Evolutionary conservation across 331 rosid genomes (phyloP).

Genomic region (Acacia pycnantha): DNA sequence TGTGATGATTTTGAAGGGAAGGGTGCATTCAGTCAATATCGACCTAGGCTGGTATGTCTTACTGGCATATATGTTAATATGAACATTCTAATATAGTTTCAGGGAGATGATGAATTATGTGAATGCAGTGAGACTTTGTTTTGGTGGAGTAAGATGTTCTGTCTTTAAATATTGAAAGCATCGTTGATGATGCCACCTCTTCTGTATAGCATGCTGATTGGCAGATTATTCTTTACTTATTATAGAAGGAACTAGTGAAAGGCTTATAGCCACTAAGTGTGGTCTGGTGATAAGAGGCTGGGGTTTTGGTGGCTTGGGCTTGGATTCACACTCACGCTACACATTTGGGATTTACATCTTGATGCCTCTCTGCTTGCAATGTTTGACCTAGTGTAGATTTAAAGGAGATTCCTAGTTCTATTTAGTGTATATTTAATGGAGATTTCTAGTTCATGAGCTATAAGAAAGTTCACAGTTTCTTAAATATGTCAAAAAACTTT

Average conservation of each 20-base stretch:
- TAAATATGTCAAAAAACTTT: conserved; percentile 5
- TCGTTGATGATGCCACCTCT: background rate
- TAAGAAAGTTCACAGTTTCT: conserved; percentile 11
- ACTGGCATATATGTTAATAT: conserved; percentile 20
- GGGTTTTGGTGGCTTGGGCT: background rate
- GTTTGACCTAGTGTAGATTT: background rate
- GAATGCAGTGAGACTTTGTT: background rate
- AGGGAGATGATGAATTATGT: background rate
- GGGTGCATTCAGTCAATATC: conserved; percentile 88
- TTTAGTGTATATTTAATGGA: conserved; percentile 9
- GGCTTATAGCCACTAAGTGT: background rate
- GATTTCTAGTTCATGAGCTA: background rate
- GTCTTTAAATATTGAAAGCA: background rate
- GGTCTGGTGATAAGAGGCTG: background rate
- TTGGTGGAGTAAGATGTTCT: background rate
- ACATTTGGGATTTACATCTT: background rate
- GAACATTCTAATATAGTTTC: background rate
- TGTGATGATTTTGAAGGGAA: conserved; percentile 84
- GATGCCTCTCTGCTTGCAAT: background rate
- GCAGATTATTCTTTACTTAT: background rate
- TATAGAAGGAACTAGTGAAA: background rate
- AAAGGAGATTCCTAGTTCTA: conserved; percentile 3
- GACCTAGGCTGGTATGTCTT: conserved; percentile 75
- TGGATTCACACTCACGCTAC: background rate
- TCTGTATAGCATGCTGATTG: background rate